Percentiles rank a stretch among this genome's conserved stretches.
Evolutionary conservation across 352 stramenopile species (phyloP).

Genomic region (Globisporangium irregulare): DNA sequence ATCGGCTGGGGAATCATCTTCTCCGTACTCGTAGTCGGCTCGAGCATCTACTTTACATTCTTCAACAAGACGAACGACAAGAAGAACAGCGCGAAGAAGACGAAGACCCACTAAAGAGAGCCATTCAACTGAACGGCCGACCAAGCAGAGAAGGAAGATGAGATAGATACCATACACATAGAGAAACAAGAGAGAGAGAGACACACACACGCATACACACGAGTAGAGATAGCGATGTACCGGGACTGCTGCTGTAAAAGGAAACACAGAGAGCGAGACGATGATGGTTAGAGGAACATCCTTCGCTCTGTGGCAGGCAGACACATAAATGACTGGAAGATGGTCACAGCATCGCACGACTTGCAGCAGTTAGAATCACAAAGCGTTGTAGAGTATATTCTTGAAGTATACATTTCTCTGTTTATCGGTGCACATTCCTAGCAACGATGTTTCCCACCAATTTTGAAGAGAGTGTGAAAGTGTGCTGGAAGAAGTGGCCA

Average conservation of each 20-base stretch:
- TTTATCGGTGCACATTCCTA: background rate
- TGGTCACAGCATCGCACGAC: background rate
- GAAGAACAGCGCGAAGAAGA: constrained; percentile 12
- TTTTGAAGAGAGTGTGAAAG: background rate
- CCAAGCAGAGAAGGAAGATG: background rate
- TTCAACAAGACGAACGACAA: constrained; percentile 54
- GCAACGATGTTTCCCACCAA: background rate
- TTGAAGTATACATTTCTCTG: background rate
- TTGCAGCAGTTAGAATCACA: background rate
- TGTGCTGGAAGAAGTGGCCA: background rate
- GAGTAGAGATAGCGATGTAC: background rate
- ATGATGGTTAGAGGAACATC: background rate
- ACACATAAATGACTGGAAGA: background rate
- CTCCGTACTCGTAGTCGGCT: constrained; percentile 66
- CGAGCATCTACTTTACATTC: constrained; percentile 82
- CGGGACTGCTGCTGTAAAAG: background rate
- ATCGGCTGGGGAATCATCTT: constrained; percentile 78
- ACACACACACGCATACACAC: too few species aligned
- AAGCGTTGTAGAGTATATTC: background rate
- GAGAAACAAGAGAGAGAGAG: background rate
- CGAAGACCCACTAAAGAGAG: constrained; percentile 16
- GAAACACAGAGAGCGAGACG: background rate
- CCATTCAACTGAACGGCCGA: background rate
- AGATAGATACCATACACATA: constrained; percentile 9
- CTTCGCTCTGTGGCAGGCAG: background rate